Percentiles rank a stretch among this genome's conserved stretches.
These are phyloP conservation scores for Dictyostelium capitatum DNA, from an alignment of 78 protist genomes.

Conservation along the genomic window DNA sequence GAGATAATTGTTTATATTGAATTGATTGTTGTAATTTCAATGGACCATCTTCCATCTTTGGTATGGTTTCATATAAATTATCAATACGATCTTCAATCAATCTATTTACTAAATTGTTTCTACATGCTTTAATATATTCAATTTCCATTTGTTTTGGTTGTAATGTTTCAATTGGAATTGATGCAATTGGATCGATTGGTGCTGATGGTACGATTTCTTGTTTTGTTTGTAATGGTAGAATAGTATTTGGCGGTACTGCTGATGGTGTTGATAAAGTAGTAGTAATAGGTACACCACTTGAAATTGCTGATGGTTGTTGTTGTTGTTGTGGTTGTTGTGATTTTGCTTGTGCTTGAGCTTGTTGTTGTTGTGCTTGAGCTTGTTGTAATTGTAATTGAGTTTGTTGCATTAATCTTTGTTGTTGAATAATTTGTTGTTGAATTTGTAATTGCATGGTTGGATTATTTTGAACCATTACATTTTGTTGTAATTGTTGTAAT, in stretches of 20 bases:
- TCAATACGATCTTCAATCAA: neutral
- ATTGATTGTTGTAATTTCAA: neutral
- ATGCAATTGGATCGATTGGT: neutral
- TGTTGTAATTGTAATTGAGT: neutral
- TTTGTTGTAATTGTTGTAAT: neutral
- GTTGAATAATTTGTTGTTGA: neutral
- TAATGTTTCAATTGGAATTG: slow-evolving; percentile 18
- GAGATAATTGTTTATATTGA: slow-evolving; percentile 28
- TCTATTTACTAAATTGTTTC: neutral
- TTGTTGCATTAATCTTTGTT: neutral
- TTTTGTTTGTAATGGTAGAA: neutral
- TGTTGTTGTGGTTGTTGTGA: neutral
- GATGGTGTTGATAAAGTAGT: neutral
- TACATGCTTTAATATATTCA: neutral
- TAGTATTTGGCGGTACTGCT: neutral
- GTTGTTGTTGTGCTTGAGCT: neutral
- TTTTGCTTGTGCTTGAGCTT: neutral
- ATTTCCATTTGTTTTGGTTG: slow-evolving; percentile 36
- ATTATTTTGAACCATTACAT: neutral
- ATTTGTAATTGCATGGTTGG: neutral
- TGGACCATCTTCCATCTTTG: neutral
- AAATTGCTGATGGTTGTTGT: neutral
- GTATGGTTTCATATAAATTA: neutral
- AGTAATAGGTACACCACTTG: neutral
- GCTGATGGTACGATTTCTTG: neutral